Evolutionary conservation across 75 land plant species (phyloP).

Genomic region (Adiantum capillusveneris): DNA sequence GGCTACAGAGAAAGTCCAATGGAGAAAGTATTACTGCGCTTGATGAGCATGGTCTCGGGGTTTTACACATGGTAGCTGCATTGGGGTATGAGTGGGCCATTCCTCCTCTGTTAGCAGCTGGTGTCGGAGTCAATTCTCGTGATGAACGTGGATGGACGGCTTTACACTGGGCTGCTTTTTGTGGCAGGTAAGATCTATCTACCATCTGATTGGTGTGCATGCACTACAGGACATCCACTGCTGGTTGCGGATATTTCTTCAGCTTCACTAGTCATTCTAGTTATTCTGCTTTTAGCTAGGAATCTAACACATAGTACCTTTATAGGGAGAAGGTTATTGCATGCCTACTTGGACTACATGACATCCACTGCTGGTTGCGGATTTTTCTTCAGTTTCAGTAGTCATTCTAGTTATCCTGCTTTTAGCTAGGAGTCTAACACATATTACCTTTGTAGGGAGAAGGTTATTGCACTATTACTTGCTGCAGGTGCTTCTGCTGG

Average conservation of each 20-base stretch:
- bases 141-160: slow-evolving; percentile 77
- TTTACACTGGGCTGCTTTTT: slow-evolving; percentile 88
- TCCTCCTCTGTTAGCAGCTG: slow-evolving; percentile 54
- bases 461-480: slow-evolving; percentile 69
- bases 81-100: slow-evolving; percentile 97
- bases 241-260: neutral
- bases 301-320: neutral
- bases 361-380: neutral
- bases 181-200: slow-evolving; percentile 51
- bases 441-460: slow-evolving; percentile 44
- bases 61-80: slow-evolving; percentile 72
- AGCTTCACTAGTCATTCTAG: neutral
- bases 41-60: slow-evolving; percentile 67
- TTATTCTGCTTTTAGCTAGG: neutral
- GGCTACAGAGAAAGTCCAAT: slow-evolving; percentile 48
- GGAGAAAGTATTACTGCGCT: slow-evolving; percentile 54
- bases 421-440: neutral
- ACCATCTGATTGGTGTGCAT: neutral
- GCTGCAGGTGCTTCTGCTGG: slow-evolving; percentile 82
- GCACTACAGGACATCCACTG: neutral
- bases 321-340: neutral
- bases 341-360: neutral
- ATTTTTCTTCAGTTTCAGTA: neutral
- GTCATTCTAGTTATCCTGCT: neutral
- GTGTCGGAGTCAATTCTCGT: slow-evolving; percentile 63